Base-by-base conservation (phyloP, 2,329 filamentous ascomycete species). In the Gaeumannomyces tritici region DNA sequence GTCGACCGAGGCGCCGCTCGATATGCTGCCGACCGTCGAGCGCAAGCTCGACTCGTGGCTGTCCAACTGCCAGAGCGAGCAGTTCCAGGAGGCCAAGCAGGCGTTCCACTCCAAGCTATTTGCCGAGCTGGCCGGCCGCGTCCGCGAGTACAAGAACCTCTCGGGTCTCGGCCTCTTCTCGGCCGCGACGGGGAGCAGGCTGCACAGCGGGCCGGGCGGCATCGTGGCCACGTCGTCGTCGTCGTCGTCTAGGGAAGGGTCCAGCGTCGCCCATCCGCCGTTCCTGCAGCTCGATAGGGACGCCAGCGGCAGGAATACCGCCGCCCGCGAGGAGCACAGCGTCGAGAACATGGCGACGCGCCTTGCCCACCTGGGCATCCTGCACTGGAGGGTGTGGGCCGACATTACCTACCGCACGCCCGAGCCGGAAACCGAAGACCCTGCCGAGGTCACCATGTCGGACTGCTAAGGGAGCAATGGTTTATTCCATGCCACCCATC, bases 361-460 rank as follows among this genome's bases (percentile, higher is more conserved):
- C 57, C 80, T 96, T 60, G 88, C 91, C 7, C 93, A 97, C 70
- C 85, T 97, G 57, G 86, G 90, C 18, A 81, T 95, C 7, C 77
- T 98, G 28, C 92, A 97, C 74, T 97, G 93, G 92, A 84, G 90
- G 59, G 89, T 96, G 3, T 98, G 93, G 91, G 83, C 84, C 1
- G 84, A 85, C 2, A 78, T 96, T 61, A 85, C 89, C 15, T 96
- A 96, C 71, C 51, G 28, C 5, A 28, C 18, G 9, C 51, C 15
- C 27, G 59, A 61, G 26, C 8, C 21, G 11, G 59, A 61, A 21
- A 47, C 21, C 21, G 59, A 61, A 1, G 59, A 60, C 15, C 55
- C 59, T 13, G 13, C 27, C 13, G 59, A 61, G 59, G 29, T 58
- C 26, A 3, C 21, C 56, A 61, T 55, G 42, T 59, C 57, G 9